Base-by-base conservation (phyloP, 192 early-diverging fungal genomes). In the Lobosporangium transversale region DNA sequence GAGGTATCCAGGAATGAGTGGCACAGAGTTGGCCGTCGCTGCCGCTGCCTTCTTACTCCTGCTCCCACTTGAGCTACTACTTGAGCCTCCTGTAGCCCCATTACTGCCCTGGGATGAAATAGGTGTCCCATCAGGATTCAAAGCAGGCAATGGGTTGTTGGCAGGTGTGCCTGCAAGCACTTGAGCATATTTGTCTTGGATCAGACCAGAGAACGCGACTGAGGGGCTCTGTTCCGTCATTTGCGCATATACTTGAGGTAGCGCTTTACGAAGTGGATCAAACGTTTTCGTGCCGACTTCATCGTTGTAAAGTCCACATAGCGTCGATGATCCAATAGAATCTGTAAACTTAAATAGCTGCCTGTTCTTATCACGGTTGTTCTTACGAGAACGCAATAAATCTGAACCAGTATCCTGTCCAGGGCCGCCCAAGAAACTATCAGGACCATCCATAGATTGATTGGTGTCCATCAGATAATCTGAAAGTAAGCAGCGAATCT, bases 341-440 rank as follows among this genome's bases (percentile, higher is more conserved):
- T 75, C 70, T 48, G 70, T 75, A 27, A 75, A 75, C 58, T 75
- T 75, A 63, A 75, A 75, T 24, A 75, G 30, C 61, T 75, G 70
- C 70, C 63, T 75, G 44, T 66, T 65, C 52, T 60, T 75, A 20
- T 75, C 70, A 14, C 70, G 70, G 27, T 75, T 75, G 2, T 44
- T 21, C 49, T 50, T 57, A 20, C 70, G 62, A 9, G 42, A 55
- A 30, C 70, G 62, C 56, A 66, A 27, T 0, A 75, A 44, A 49
- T 75, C 70, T 12, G 56, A 59, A 10, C 55, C 70, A 29, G 56
- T 48, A 18, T 66, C 70, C 23, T 63, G 60, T 1, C 26, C 32
- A 1, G 61, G 18, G 6, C 58, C 58, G 1, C 57, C 52, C 43
- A 75, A 30, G 56, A 66, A 66, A 33, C 21, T 66, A 27, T 75